phyloP scores from a whole-genome alignment of 129 eudicot genomes.

The Lonicera japonica region DNA sequence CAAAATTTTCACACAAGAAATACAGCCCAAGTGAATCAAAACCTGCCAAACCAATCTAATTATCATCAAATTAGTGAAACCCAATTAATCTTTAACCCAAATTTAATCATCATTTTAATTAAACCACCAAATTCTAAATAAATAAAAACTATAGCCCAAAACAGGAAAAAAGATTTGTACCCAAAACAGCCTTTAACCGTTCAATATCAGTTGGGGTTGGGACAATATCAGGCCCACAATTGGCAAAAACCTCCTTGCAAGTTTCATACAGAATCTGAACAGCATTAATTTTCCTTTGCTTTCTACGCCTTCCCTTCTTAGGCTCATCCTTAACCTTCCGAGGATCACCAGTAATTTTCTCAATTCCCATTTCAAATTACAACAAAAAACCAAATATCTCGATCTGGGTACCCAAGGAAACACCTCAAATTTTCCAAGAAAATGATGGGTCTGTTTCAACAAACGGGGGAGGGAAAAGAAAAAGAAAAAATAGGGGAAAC shows the following conservation, averaged over 20 bases:
- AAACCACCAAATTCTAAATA: background rate
- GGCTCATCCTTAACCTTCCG: slow-evolving; percentile 27
- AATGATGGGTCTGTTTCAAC: background rate
- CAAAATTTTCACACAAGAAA: too few relatives aligned
- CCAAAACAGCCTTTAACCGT: slow-evolving; percentile 54
- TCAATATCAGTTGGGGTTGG: slow-evolving; percentile 52
- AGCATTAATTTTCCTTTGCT: slow-evolving; percentile 34
- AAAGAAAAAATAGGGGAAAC: background rate
- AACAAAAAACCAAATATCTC: slow-evolving; percentile 11
- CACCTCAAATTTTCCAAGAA: background rate
- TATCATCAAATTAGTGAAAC: too few relatives aligned
- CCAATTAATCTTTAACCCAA: too few relatives aligned
- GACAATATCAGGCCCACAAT: slow-evolving; percentile 76
- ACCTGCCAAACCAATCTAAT: too few relatives aligned
- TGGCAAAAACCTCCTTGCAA: slow-evolving; percentile 71
- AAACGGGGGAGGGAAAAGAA: slow-evolving; percentile 11
- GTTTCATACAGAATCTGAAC: slow-evolving; percentile 68
- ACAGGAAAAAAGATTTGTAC: slow-evolving; percentile 24
- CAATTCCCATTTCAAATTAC: slow-evolving; percentile 49
- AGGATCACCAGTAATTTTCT: slow-evolving; percentile 32
- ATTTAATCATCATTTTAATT: background rate
- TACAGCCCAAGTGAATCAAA: too few relatives aligned
- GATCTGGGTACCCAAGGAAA: slow-evolving; percentile 35
- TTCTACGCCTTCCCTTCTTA: slow-evolving; percentile 37
- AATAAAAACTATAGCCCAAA: too few relatives aligned